Evolutionary conservation across 768 basidiomycete genomes (phyloP).

Genomic region (Inosperma sp.): DNA sequence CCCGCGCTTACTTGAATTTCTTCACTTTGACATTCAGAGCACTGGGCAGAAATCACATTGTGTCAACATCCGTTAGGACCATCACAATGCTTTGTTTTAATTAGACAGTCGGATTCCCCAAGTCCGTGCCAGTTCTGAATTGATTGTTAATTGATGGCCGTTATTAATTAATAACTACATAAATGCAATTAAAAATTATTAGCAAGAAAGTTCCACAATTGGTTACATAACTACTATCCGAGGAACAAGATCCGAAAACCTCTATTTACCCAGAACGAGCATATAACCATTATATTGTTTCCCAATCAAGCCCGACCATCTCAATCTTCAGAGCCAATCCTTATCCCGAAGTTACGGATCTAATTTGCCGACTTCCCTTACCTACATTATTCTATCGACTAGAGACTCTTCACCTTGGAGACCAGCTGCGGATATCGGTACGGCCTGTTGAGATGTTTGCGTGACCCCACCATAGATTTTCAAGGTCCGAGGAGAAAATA

Average conservation of each 20-base stretch:
- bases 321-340: conserved; percentile 58
- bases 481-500: conserved; percentile 1
- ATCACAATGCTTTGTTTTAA: conserved; percentile 78
- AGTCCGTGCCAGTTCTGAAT: neutral
- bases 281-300: neutral
- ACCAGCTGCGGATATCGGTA: conserved; percentile 5
- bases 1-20: conserved; percentile 76
- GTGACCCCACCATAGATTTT: conserved; percentile 1
- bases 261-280: conserved; percentile 1
- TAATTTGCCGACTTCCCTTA: conserved; percentile 69
- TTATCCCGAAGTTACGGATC: conserved; percentile 76
- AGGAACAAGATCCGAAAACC: no score
- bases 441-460: neutral
- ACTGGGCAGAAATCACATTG: conserved; percentile 82
- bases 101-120: neutral
- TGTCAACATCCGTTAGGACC: conserved; percentile 72
- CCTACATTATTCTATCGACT: conserved; percentile 42
- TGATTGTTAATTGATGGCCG: neutral
- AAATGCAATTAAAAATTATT: neutral
- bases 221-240: neutral
- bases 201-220: conserved; percentile 1
- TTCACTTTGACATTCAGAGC: conserved; percentile 81
- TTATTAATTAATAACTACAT: neutral
- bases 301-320: conserved; percentile 27
- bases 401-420: conserved; percentile 7